phyloP scores from a whole-genome alignment of 441 rosid genomes.

The Manihot esculenta region DNA sequence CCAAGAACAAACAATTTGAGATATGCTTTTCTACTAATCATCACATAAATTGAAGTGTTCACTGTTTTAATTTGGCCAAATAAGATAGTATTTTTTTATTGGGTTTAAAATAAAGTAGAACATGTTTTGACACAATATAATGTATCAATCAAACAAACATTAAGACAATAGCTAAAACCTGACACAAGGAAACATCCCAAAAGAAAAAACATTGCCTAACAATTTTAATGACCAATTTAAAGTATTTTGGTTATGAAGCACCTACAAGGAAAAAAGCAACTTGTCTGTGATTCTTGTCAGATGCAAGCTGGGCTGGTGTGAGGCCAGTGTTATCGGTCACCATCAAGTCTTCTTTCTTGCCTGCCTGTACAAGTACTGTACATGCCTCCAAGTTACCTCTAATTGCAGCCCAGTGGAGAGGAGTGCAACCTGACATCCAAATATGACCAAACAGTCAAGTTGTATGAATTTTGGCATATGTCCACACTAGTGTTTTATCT shows the following conservation, averaged over 20 bases:
- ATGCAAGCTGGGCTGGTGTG: constrained; percentile 97
- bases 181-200: constrained; percentile 8
- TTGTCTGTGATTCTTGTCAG: constrained; percentile 95
- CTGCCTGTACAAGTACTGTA: constrained; percentile 95
- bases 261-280: constrained; percentile 97
- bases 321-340: constrained; percentile 88
- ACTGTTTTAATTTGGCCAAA: background rate
- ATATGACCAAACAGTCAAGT: constrained; percentile 18
- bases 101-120: background rate
- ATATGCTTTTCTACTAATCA: background rate
- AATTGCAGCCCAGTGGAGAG: constrained; percentile 98
- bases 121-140: background rate
- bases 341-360: constrained; percentile 88
- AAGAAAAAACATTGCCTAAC: constrained; percentile 19
- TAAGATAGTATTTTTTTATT: too few species aligned
- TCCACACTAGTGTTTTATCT: background rate
- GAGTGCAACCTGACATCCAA: constrained; percentile 75
- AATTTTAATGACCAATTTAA: constrained; percentile 30
- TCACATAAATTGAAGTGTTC: background rate
- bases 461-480: background rate
- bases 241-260: constrained; percentile 39
- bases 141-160: constrained; percentile 4
- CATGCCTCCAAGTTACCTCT: constrained; percentile 97
- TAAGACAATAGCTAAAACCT: constrained; percentile 10
- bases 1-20: background rate